These are phyloP conservation scores for Spathaspora boniae DNA, from an alignment of 805 yeast genomes.

Conservation along the genomic window DNA sequence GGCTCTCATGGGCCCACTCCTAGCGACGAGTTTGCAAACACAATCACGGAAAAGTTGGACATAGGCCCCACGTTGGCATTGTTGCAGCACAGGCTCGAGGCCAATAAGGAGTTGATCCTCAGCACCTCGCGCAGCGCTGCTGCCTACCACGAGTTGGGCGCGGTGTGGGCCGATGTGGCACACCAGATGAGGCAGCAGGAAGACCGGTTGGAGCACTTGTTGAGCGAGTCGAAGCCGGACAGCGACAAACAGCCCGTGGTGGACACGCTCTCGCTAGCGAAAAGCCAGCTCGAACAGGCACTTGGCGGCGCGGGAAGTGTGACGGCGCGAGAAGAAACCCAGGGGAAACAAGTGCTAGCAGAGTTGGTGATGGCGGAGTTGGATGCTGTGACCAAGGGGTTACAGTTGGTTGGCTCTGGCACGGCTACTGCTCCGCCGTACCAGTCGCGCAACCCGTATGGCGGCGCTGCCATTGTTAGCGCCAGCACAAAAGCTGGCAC, in stretches of 20 bases:
- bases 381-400: constrained; percentile 7
- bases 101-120: constrained; percentile 21
- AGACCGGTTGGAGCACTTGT: constrained; percentile 14
- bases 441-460: no score
- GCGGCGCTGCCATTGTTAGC: neutral
- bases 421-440: neutral
- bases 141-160: constrained; percentile 23
- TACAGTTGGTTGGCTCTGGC: constrained; percentile 2
- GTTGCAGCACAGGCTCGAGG: constrained; percentile 26
- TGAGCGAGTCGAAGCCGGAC: constrained; percentile 5
- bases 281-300: constrained; percentile 5
- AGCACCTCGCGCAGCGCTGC: constrained; percentile 25
- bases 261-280: constrained; percentile 6
- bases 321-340: neutral
- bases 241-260: constrained; percentile 3
- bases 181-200: constrained; percentile 24
- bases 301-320: neutral
- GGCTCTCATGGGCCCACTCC: no score
- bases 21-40: constrained; percentile 34
- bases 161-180: constrained; percentile 26
- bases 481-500: constrained; percentile 2
- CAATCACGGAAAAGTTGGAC: constrained; percentile 30
- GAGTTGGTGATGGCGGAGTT: constrained; percentile 4
- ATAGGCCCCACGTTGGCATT: constrained; percentile 30
- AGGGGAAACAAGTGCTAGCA: neutral